Conservation (phyloP, 2,329 filamentous ascomycete genomes). For the Monilinia vaccinii-corymbosi region DNA sequence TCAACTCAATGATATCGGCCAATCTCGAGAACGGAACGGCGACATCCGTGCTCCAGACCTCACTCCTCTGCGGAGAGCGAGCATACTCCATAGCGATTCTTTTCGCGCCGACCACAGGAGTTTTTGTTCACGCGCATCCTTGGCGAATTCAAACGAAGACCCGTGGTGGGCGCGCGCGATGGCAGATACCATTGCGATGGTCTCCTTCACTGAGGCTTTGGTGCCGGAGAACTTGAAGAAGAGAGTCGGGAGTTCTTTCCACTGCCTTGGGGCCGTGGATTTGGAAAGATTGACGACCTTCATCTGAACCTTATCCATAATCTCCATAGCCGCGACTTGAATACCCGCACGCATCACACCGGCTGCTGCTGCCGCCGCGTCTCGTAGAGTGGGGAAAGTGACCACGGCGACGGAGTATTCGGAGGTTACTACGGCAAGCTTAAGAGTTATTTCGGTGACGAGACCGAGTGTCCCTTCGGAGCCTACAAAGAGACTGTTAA, state of each 20-base stretch:
- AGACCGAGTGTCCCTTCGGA: conserved; percentile 75
- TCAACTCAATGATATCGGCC: conserved; percentile 69
- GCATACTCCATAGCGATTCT: conserved; percentile 76
- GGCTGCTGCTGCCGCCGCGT: conserved; percentile 65
- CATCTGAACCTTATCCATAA: conserved; percentile 89
- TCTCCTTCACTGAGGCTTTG: conserved; percentile 66
- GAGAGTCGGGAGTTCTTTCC: conserved; percentile 68
- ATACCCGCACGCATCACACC: conserved; percentile 58
- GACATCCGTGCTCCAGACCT: conserved; percentile 79
- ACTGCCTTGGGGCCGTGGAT: conserved; percentile 56
- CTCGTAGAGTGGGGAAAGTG: conserved; percentile 66
- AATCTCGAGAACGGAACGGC: conserved; percentile 71
- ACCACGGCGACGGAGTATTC: conserved; percentile 72
- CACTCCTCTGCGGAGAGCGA: conserved; percentile 59
- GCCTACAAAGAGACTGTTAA: conserved; percentile 71
- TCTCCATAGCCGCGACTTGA: conserved; percentile 43
- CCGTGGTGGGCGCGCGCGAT: conserved; percentile 58
- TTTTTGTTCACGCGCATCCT: conserved; percentile 59
- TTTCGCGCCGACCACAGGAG: conserved; percentile 75
- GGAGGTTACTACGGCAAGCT: conserved; percentile 67
- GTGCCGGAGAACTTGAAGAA: conserved; percentile 86
- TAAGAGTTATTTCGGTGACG: conserved; percentile 76
- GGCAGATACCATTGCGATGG: conserved; percentile 57
- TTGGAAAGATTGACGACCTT: conserved; percentile 68
- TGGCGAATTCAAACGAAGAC: conserved; percentile 67